Evolutionary conservation across 345 rosid species (phyloP), one percentile per base, ranked within the genome.

Genomic region (Rhodamnia rubescens): DNA sequence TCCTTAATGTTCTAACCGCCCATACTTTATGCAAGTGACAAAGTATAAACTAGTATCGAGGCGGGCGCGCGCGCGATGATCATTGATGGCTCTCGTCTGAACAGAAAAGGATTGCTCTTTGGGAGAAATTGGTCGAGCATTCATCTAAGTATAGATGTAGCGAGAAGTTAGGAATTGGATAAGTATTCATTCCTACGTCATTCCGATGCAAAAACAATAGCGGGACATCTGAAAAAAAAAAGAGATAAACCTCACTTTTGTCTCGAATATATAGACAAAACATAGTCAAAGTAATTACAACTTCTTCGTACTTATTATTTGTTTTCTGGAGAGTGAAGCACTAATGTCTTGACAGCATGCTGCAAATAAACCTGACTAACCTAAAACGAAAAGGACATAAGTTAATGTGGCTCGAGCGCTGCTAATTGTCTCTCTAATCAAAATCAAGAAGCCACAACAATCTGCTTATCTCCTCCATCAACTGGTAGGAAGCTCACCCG

Each of bases 401-500:
- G 24, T 61, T 53, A 44, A 69, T 8, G 32, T 11, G 29, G 86
- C 52, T 52, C 74, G 50, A 54, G 74, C 56, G 21, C 10, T 24
- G 64, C n/a, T 52, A 22, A 61, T 61, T 29, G 74, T 36, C 40
- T 36, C 74, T 29, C 15, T 29, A 61, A 61, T 64, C 42, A 93
- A 53, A 20, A 69, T 69, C 32, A 93, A 59, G 94, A 93, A 85
- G 93, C 92, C 49, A 95, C 95, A 3, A 93, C 92, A 85, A 94
- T 91, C 83, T 92, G 95, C 93, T 85, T 91, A 81, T 92, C 94
- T 86, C 90, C 96, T 88, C 86, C 99, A n/a, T 69, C 91, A 85
- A 87, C 85, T 54, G 94, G 87, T 91, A 87, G 75, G 94, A 95
- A 95, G 90, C 94, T 98, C 87, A 96, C 99, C 84, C 98, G 91